Evolutionary conservation across 2,329 filamentous ascomycete species (phyloP).

Genomic region (Ascochyta rabiei): DNA sequence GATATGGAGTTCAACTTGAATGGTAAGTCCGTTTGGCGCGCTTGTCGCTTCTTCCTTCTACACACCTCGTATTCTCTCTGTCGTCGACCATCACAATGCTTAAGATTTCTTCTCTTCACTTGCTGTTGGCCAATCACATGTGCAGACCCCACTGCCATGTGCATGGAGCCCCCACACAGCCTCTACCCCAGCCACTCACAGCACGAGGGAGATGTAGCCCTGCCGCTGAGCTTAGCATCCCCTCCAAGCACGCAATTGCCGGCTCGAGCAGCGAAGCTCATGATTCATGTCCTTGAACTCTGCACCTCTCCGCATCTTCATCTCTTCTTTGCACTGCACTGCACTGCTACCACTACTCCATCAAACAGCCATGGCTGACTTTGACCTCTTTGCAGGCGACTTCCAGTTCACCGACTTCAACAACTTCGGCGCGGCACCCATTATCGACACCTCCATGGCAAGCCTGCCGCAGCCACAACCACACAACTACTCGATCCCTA

Average conservation of each 20-base stretch:
- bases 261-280: constrained; percentile 5
- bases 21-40: constrained; percentile 32
- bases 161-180: constrained; percentile 37
- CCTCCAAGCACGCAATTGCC: constrained; percentile 48
- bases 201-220: constrained; percentile 24
- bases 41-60: constrained; percentile 12
- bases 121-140: constrained; percentile 29
- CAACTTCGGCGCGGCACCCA: constrained; percentile 42
- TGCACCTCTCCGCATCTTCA: constrained; percentile 1
- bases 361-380: constrained; percentile 42
- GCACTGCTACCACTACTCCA: constrained; percentile 3
- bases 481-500: constrained; percentile 32
- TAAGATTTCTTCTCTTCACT: constrained; percentile 18
- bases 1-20: constrained; percentile 46
- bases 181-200: constrained; percentile 33
- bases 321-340: constrained; percentile 4
- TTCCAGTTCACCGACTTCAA: constrained; percentile 57
- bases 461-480: constrained; percentile 35
- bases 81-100: constrained; percentile 18
- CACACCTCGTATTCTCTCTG: not conserved
- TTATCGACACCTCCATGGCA: constrained; percentile 41
- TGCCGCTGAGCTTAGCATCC: constrained; percentile 27
- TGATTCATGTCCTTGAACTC: constrained; percentile 4
- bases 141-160: constrained; percentile 16
- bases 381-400: constrained; percentile 47